A percentile compares a stretch with the other conserved stretches of the same genome.
phyloP scores from a whole-genome alignment of 306 rosid species.

The Cajanus cajan region DNA sequence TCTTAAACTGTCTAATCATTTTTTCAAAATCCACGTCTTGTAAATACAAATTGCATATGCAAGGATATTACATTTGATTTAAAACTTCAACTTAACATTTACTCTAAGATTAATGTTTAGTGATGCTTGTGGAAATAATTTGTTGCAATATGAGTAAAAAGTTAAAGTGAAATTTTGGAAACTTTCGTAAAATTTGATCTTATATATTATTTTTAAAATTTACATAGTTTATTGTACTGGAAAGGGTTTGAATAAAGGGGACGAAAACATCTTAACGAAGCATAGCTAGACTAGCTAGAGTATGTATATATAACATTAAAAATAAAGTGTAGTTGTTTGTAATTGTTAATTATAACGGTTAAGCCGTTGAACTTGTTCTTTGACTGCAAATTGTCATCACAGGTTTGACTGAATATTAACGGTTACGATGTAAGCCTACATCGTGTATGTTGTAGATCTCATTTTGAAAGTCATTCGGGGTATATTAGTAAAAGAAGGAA shows the following conservation, averaged over 20 bases:
- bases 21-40: too few species aligned
- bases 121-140: background rate
- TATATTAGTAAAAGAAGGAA: background rate
- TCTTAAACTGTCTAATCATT: too few species aligned
- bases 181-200: background rate
- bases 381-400: background rate
- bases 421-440: too few species aligned
- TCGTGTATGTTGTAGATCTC: background rate
- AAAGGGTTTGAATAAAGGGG: background rate
- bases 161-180: background rate
- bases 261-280: background rate
- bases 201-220: background rate
- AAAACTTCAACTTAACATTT: background rate
- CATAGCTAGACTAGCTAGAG: background rate
- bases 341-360: background rate
- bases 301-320: background rate
- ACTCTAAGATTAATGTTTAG: background rate
- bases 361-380: background rate
- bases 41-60: background rate
- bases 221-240: background rate
- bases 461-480: background rate
- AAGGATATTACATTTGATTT: background rate
- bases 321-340: background rate
- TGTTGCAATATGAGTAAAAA: background rate
- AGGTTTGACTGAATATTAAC: background rate